Evolutionary conservation across 345 rosid genomes (phyloP).

Genomic region (Aurinia saxatilis): DNA sequence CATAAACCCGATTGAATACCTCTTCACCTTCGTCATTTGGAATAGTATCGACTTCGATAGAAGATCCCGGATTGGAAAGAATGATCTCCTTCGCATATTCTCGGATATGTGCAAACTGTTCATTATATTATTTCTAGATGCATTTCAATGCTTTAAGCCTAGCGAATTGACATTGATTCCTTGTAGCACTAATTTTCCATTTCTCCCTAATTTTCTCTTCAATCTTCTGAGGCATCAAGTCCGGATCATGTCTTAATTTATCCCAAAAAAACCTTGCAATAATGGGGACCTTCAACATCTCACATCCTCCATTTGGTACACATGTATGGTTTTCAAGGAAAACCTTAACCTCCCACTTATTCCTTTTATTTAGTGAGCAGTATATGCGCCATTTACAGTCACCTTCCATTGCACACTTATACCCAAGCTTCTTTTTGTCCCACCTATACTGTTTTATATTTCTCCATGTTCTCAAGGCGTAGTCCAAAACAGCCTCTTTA

Average conservation of each 20-base stretch:
- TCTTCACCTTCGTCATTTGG: not conserved
- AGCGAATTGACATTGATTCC: not conserved
- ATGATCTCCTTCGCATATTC: not conserved
- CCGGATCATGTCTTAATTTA: not conserved
- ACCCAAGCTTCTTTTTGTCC: not conserved
- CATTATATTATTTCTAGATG: not conserved
- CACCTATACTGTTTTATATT: not conserved
- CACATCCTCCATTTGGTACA: not conserved
- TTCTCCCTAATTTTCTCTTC: not conserved
- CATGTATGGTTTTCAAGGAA: not conserved
- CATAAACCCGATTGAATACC: not conserved
- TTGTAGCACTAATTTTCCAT: not conserved
- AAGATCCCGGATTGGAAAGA: no score
- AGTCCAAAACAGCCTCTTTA: not conserved
- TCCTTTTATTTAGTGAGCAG: not conserved
- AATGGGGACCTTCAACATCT: not conserved
- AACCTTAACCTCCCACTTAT: not conserved
- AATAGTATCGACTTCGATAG: no score
- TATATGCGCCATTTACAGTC: not conserved
- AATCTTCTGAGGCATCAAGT: not conserved
- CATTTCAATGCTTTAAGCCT: not conserved
- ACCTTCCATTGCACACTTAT: not conserved
- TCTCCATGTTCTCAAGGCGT: not conserved
- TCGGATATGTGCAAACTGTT: not conserved
- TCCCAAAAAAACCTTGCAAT: not conserved